Base-by-base conservation (phyloP, 2,329 filamentous ascomycete species). In the Penicillium griseofulvum region DNA sequence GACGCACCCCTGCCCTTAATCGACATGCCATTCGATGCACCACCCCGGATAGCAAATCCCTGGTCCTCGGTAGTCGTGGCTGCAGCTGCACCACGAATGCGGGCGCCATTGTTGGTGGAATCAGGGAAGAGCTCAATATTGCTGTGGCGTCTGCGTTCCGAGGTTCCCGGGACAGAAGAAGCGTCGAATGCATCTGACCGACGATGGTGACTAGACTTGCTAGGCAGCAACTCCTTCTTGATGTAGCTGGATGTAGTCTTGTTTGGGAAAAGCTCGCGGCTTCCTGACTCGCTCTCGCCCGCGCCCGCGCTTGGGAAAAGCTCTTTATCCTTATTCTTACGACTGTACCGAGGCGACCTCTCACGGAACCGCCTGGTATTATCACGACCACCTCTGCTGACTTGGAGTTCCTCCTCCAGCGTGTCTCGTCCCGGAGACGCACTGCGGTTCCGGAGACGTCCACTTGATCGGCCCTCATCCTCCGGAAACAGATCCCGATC, bases 1-100 rank as follows among this genome's bases (percentile, higher is more conserved):
- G 83, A 84, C 2, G 79, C 77, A 2, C 87, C 86, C 63, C 86
- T 87, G 65, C 88, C 88, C 67, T 88, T 90, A 69, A 91, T 90
- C 11, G 80, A 77, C 59, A 90, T 81, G 0, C 81, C 84, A 24
- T 76, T 75, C 29, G 78, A 75, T 14, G 73, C 68, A 33, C 74
- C 71, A 10, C 74, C 71, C 10, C 76, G 73, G 47, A 76, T 73
- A 19, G 69, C 70, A 54, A 70, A 67, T 4, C 71, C 74, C 56
- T 68, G 66, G 34, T 71, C 67, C 52, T 73, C 75, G 57, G 75
- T 84, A 80, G 22, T 4, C 22, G 22, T 22, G 14, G 78, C 65
- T 19, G 87, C 86, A 75, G 84, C 81, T 16, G 78, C 65, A 19
- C 87, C 87, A 44, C 83, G 83, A 60, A 89, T 89, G 62, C 72